Conservation (phyloP, 768 basidiomycete species). For the Kwoniella europaea region DNA sequence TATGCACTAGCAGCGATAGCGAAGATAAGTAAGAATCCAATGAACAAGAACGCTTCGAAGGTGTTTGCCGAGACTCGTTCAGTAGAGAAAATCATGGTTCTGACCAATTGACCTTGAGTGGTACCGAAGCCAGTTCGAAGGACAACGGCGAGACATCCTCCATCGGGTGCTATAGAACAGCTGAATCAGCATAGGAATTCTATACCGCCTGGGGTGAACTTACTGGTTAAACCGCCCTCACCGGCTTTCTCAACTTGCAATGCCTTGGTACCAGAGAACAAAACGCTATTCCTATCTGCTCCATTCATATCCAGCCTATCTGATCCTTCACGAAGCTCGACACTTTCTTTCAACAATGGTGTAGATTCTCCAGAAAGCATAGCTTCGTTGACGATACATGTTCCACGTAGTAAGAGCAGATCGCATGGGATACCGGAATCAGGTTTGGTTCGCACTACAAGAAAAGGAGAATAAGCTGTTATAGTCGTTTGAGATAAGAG, state of each 20-base stretch:
- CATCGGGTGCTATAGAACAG: conserved; percentile 69
- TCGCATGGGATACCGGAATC: conserved; percentile 94
- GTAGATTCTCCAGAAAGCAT: conserved; percentile 99
- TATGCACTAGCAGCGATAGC: conserved; percentile 98
- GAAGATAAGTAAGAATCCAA: conserved; percentile 95
- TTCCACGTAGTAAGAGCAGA: conserved; percentile 86
- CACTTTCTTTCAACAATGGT: conserved; percentile 91
- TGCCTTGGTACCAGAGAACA: conserved; percentile 97
- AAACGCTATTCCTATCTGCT: conserved; percentile 79
- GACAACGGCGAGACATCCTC: conserved; percentile 88
- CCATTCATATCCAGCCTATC: conserved; percentile 85
- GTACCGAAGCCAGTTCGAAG: conserved; percentile 97
- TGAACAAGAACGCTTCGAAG: conserved; percentile 92
- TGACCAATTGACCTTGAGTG: conserved; percentile 92
- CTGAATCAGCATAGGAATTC: background rate
- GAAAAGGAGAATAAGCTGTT: background rate
- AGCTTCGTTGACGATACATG: conserved; percentile 97
- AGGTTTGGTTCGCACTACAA: conserved; percentile 61
- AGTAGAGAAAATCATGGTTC: conserved; percentile 98
- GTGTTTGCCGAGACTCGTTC: conserved; percentile 97
- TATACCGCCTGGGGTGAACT: conserved; percentile 19
- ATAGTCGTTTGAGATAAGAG: background rate
- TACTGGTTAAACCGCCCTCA: conserved; percentile 58
- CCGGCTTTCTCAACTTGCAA: conserved; percentile 73
- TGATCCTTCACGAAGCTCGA: conserved; percentile 75